phyloP scores from a whole-genome alignment of 495 filamentous ascomycete genomes.

The Penicillium ochrochloron region DNA sequence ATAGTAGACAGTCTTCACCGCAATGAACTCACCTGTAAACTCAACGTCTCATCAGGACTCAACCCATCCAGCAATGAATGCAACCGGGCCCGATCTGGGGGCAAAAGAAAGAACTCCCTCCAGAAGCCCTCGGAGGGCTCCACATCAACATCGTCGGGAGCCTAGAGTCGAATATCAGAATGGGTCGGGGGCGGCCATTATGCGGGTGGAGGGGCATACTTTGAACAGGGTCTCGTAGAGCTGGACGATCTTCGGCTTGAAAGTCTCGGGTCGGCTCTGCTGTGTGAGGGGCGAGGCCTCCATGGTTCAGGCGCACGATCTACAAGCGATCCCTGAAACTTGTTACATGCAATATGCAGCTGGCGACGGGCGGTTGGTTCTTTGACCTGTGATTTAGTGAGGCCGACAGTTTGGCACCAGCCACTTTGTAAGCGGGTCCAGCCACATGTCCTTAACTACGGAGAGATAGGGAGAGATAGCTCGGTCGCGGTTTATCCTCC shows the following conservation, averaged over 20 bases:
- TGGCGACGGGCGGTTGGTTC: conserved; percentile 15
- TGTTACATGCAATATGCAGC: background rate
- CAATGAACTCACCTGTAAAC: conserved; percentile 61
- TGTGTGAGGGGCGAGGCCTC: conserved; percentile 92
- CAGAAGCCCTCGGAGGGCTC: conserved; percentile 90
- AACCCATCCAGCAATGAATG: conserved; percentile 67
- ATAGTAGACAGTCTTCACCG: background rate
- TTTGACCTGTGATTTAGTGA: conserved; percentile 16
- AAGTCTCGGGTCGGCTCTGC: conserved; percentile 85
- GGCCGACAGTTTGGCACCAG: conserved; percentile 27
- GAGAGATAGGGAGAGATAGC: background rate
- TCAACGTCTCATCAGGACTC: conserved; percentile 73
- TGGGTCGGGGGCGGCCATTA: background rate
- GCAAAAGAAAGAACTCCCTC: conserved; percentile 91
- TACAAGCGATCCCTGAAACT: conserved; percentile 16
- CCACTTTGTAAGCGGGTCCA: conserved; percentile 42
- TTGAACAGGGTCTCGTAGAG: conserved; percentile 88
- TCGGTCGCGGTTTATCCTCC: background rate
- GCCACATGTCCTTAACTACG: conserved; percentile 37
- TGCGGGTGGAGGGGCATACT: conserved; percentile 51
- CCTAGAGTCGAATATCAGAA: conserved; percentile 10
- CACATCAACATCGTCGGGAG: conserved; percentile 51
- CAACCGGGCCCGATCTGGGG: conserved; percentile 71
- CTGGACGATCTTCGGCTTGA: conserved; percentile 90
- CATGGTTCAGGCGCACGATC: conserved; percentile 55